These are phyloP conservation scores for Pythium rhizo-oryzae DNA, from an alignment of 352 stramenopile species.

Conservation along the genomic window DNA sequence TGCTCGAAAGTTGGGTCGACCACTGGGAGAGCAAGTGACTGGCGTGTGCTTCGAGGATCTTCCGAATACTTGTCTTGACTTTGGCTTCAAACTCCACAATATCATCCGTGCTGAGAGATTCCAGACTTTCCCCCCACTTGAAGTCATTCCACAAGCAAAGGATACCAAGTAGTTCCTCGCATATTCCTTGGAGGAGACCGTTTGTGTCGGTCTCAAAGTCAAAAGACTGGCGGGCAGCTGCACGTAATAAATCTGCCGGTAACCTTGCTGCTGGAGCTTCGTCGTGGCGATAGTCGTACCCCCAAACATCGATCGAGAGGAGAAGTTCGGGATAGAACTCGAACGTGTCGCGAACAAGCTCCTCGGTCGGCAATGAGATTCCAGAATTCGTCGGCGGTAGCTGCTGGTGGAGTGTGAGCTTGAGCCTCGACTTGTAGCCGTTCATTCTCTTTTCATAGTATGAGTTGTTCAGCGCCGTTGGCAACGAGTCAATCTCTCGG, in stretches of 20 bases:
- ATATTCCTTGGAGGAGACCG: conserved; percentile 60
- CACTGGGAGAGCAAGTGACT: conserved; percentile 63
- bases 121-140: conserved; percentile 65
- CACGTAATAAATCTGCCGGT: conserved; percentile 53
- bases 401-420: conserved; percentile 56
- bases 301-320: conserved; percentile 68
- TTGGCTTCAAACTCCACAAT: conserved; percentile 64
- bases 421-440: conserved; percentile 70
- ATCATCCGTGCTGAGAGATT: conserved; percentile 45
- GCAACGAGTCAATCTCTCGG: conserved; percentile 59
- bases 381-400: conserved; percentile 32
- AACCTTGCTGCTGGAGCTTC: conserved; percentile 23
- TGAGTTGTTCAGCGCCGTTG: conserved; percentile 65
- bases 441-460: conserved; percentile 79
- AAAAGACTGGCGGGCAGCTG: conserved; percentile 35
- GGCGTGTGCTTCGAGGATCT: conserved; percentile 62
- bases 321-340: conserved; percentile 74
- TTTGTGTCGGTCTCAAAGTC: conserved; percentile 73
- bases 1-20: conserved; percentile 44
- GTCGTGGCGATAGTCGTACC: conserved; percentile 39
- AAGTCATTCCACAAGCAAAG: conserved; percentile 83
- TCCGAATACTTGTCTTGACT: conserved; percentile 60
- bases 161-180: conserved; percentile 71
- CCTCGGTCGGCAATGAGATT: conserved; percentile 33
- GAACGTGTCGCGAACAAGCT: conserved; percentile 62